phyloP scores from a whole-genome alignment of 1,284 basidiomycete genomes.

The Trametes polyzona region DNA sequence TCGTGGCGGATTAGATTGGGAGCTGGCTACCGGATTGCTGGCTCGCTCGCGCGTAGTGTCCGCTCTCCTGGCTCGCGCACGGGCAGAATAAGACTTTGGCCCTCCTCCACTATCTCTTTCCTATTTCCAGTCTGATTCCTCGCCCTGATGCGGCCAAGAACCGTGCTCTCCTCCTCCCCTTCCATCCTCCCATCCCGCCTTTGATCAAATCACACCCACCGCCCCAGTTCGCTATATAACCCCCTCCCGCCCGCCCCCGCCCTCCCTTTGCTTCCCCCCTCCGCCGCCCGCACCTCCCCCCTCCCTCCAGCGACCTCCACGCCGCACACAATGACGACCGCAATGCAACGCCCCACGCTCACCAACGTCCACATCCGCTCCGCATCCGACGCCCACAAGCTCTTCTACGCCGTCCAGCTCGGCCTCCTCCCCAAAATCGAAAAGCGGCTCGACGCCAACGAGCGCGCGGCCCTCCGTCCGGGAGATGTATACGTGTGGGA shows the following conservation, averaged over 20 bases:
- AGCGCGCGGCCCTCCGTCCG: slow-evolving; percentile 43
- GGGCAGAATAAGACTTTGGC: slow-evolving; percentile 7
- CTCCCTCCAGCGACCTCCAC: slow-evolving; percentile 20
- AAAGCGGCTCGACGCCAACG: slow-evolving; percentile 45
- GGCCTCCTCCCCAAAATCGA: slow-evolving; percentile 46
- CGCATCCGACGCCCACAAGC: slow-evolving; percentile 45
- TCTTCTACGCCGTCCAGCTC: slow-evolving; percentile 47
- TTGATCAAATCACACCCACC: slow-evolving; percentile 23
- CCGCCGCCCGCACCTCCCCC: slow-evolving; percentile 23
- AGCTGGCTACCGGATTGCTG: slow-evolving; percentile 16
- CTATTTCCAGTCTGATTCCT: slow-evolving; percentile 21
- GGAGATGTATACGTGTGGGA: slow-evolving; percentile 51
- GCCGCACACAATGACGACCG: slow-evolving; percentile 15
- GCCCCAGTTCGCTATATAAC: slow-evolving; percentile 33
- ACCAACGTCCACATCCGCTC: slow-evolving; percentile 44
- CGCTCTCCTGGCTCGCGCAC: slow-evolving; percentile 14
- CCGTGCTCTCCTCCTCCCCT: slow-evolving; percentile 18
- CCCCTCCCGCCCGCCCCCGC: slow-evolving; percentile 20
- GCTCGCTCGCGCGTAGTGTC: slow-evolving; percentile 18
- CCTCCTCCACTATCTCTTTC: no score
- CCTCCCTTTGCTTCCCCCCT: slow-evolving; percentile 27
- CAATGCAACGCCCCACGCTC: slow-evolving; percentile 44
- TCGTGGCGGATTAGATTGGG: slow-evolving; percentile 23
- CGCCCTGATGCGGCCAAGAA: slow-evolving; percentile 26
- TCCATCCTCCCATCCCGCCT: slow-evolving; percentile 14